Base-by-base conservation (phyloP, 1,284 basidiomycete species). In the Trichosporon ovoides region DNA sequence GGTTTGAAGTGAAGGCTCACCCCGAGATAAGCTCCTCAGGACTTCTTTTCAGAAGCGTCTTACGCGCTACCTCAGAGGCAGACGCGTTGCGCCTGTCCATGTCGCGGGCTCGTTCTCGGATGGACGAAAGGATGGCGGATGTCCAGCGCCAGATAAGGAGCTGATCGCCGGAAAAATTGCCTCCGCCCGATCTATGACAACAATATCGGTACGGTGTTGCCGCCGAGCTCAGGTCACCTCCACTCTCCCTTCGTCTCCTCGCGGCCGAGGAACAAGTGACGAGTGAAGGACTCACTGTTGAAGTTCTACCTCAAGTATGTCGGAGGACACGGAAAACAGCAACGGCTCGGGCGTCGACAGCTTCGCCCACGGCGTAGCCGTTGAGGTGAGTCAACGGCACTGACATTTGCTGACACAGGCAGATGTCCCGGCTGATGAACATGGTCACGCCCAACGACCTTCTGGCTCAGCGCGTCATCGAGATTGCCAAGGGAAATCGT, bases 401-500 rank as follows among this genome's bases (percentile, higher is more conserved):
- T 22, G 34, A 34, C 28, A 1, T 6, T 2, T 3, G 18, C 59
- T 57, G 28, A 62, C 56, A 12, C 7, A 13, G 7, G 6, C 84
- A 88, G 77, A 82, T 93, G 28, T 91, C 89, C 3, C 79, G 90
- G 33, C 84, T 84, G 10, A 81, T 92, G 68, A 91, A 91, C 73
- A 81, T 82, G 11, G 74, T 91, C 59, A 89, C 89, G 67, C 88
- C 88, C 0, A 93, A 92, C 71, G 88, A 91, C 67, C 77, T 88
- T 2, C 82, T 94, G 22, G 89, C 89, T 1, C 81, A 83, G 60
- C 81, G 87, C 59, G 87, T 93, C 40, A 85, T 86, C 52, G 87
- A 88, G 64, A 87, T 93, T 54, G 89, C 88, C 5, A 85, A 84
- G 72, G 83, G 82, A 1, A 88, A 85, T 65, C 72, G 84, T 2